Base-by-base conservation (phyloP, 2,329 filamentous ascomycete genomes). In the Clathrospora elynae region DNA sequence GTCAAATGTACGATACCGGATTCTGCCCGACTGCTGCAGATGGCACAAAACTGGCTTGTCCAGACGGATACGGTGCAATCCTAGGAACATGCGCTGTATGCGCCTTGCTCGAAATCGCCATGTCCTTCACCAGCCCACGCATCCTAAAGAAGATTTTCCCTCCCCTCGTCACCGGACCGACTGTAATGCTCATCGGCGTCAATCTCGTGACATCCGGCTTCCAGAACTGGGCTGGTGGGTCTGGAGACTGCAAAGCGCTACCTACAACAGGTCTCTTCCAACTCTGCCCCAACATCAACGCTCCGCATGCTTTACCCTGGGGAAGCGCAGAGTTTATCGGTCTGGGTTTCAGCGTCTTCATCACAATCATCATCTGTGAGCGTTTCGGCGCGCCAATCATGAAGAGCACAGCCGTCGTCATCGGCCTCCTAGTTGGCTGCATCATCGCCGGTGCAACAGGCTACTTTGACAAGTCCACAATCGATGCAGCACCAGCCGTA, bases 331-430 rank as follows among this genome's bases (percentile, higher is more conserved):
- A 93, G 68, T 90, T 86, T 55, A 81, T 93, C 4, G 88, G 83
- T 0, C 79, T 93, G 2, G 88, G 88, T 0, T 91, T 93, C 72
- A 83, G 83, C 30, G 88, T 91, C 23, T 92, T 92, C 62, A 56
- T 86, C 30, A 87, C 85, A 18, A 92, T 93, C 62, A 85, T 93
- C 47, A 64, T 92, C 9, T 88, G 86, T 64, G 88, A 93, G 68
- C 81, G 87, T 8, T 90, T 91, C 57, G 89, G 89, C 1, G 80
- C 87, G 0, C 88, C 89, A 0, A 86, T 93, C 53, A 91, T 93
- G 86, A 91, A 91, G 65, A 88, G 84, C 2, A 86, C 83, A 6
- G 84, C 85, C 10, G 87, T 92, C 20, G 82, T 91, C 28, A 76
- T 90, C 42, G 88, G 88, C 10, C 76, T 91, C 4, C 77, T 90